Conservation (phyloP, 768 basidiomycete genomes). For the button mushroom (Agaricus bisporus) region DNA sequence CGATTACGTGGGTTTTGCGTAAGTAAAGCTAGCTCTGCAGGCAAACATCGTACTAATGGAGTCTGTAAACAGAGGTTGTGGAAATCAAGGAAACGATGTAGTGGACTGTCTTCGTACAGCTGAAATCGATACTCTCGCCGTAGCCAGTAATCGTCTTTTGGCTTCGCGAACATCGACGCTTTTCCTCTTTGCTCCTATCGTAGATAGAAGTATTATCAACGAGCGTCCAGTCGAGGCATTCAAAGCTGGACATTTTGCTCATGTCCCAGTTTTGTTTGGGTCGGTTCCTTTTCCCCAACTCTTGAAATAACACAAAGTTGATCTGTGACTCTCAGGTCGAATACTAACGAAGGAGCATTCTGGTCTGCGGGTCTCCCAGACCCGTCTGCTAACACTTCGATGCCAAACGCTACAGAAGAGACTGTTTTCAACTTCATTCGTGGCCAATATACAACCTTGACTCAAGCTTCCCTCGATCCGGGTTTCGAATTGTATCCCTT, state of each 20-base stretch:
- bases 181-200: slow-evolving; percentile 32
- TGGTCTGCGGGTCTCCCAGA: slow-evolving; percentile 32
- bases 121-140: slow-evolving; percentile 20
- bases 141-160: slow-evolving; percentile 26
- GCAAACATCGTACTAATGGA: neutral
- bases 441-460: slow-evolving; percentile 32
- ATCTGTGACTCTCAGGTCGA: slow-evolving; percentile 17
- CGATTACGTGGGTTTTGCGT: slow-evolving; percentile 31
- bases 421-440: slow-evolving; percentile 36
- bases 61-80: slow-evolving; percentile 21
- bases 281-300: neutral
- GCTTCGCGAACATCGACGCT: slow-evolving; percentile 25
- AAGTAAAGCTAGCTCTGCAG: slow-evolving; percentile 9
- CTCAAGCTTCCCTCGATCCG: slow-evolving; percentile 20
- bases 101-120: slow-evolving; percentile 30
- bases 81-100: slow-evolving; percentile 13
- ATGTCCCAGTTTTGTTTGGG: slow-evolving; percentile 36
- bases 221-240: slow-evolving; percentile 35
- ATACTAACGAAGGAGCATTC: slow-evolving; percentile 34
- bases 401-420: slow-evolving; percentile 27
- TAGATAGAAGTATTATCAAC: slow-evolving; percentile 28
- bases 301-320: neutral
- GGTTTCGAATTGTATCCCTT: slow-evolving; percentile 31
- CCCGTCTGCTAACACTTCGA: slow-evolving; percentile 32
- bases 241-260: slow-evolving; percentile 27